Evolutionary conservation across 192 early-diverging fungal genomes (phyloP).

Genomic region (Coemansia sp.): DNA sequence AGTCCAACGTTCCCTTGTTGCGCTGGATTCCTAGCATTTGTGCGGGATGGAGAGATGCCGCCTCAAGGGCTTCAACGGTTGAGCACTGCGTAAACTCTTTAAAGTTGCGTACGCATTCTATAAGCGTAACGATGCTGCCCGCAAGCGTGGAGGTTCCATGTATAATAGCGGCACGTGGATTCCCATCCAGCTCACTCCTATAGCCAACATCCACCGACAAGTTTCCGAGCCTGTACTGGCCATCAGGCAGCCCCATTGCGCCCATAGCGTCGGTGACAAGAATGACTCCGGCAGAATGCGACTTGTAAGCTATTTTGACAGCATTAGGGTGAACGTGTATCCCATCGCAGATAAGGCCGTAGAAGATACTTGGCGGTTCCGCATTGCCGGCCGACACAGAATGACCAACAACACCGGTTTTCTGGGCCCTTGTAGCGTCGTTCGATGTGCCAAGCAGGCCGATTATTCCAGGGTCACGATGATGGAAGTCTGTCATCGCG

Average conservation of each 20-base stretch:
- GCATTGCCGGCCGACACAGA: neutral
- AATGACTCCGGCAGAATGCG: conserved; percentile 68
- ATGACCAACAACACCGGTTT: neutral
- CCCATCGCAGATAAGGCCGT: conserved; percentile 76
- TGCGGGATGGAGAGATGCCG: conserved; percentile 37
- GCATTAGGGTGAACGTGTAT: conserved; percentile 73
- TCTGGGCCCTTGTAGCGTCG: neutral
- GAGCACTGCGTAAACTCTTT: conserved; percentile 28
- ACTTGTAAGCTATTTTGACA: conserved; percentile 70
- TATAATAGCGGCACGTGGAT: conserved; percentile 56
- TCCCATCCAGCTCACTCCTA: conserved; percentile 16
- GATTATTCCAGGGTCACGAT: conserved; percentile 75
- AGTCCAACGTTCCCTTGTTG: conserved; percentile 30
- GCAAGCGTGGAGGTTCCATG: conserved; percentile 30
- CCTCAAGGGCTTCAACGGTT: conserved; percentile 29
- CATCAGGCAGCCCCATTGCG: conserved; percentile 62
- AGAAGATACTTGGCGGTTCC: conserved; percentile 37
- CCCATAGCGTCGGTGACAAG: conserved; percentile 74
- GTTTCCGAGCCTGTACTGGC: conserved; percentile 67
- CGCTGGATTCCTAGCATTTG: conserved; percentile 33
- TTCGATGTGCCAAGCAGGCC: conserved; percentile 59
- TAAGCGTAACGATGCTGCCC: conserved; percentile 30
- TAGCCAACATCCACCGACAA: conserved; percentile 59
- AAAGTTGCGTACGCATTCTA: conserved; percentile 47
- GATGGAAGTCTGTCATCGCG: conserved; percentile 78